These are phyloP conservation scores for Wickerhamomyces ciferrii DNA, from an alignment of 805 yeast species.

Conservation along the genomic window DNA sequence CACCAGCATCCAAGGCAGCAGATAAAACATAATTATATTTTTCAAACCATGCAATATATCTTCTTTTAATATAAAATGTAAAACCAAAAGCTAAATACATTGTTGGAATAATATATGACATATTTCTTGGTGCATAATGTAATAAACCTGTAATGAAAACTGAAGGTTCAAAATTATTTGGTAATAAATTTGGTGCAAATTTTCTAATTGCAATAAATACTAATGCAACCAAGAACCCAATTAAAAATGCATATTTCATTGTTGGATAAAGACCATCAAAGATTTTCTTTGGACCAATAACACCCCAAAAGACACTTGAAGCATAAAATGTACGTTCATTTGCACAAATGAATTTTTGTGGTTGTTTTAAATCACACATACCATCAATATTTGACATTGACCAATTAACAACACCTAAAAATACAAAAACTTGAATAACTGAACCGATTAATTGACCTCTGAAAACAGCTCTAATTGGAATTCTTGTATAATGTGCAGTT, in stretches of 20 bases:
- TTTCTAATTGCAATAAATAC: constrained; percentile 25
- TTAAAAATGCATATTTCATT: constrained; percentile 56
- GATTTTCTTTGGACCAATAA: constrained; percentile 46
- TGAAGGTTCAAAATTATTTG: constrained; percentile 41
- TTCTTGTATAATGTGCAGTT: constrained; percentile 48
- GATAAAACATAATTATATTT: constrained; percentile 44
- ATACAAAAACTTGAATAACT: constrained; percentile 19
- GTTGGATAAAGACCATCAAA: constrained; percentile 52
- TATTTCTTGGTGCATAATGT: constrained; percentile 44
- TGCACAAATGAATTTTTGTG: constrained; percentile 34
- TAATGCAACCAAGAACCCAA: constrained; percentile 36
- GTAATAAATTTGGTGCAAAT: constrained; percentile 10
- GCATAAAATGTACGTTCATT: constrained; percentile 30
- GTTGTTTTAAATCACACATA: constrained; percentile 27
- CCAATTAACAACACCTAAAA: constrained; percentile 25
- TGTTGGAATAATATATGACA: constrained; percentile 30
- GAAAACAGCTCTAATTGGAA: constrained; percentile 53
- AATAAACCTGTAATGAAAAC: constrained; percentile 45
- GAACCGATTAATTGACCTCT: constrained; percentile 32
- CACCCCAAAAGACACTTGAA: constrained; percentile 38
- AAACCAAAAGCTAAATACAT: constrained; percentile 29
- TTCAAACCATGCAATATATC: constrained; percentile 45
- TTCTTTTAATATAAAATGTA: constrained; percentile 36
- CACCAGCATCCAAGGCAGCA: constrained; percentile 53
- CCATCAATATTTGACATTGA: constrained; percentile 22